A percentile compares a stretch with the other conserved stretches of the same genome.
Evolutionary conservation across 2,329 filamentous ascomycete genomes (phyloP).

Genomic region (Aspergillus thermomutatus): DNA sequence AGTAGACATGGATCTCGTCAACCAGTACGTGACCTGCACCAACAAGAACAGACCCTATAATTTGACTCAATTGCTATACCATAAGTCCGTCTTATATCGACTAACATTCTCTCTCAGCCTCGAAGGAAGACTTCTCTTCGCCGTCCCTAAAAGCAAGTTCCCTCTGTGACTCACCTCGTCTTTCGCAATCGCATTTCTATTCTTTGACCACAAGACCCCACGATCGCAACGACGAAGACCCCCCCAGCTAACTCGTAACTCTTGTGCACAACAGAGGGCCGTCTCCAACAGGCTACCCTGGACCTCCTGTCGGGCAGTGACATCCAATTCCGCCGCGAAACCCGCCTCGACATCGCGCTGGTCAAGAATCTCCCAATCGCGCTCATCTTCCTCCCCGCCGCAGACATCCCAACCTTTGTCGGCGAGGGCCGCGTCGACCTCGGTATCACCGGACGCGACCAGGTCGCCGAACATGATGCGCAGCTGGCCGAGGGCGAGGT

Average conservation of each 20-base stretch:
- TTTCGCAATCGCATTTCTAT: neutral
- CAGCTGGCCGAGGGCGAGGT: slow-evolving; percentile 33
- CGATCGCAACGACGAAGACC: slow-evolving; percentile 1
- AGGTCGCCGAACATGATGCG: slow-evolving; percentile 86
- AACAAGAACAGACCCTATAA: neutral
- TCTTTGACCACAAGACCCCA: neutral
- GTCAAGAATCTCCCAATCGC: slow-evolving; percentile 96
- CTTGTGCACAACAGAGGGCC: slow-evolving; percentile 65
- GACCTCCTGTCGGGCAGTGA: slow-evolving; percentile 91
- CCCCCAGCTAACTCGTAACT: slow-evolving; percentile 7
- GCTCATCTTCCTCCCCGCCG: slow-evolving; percentile 92
- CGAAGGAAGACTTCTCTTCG: slow-evolving; percentile 89
- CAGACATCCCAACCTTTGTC: slow-evolving; percentile 96
- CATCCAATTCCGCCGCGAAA: slow-evolving; percentile 94
- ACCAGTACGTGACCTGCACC: slow-evolving; percentile 49
- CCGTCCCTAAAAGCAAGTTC: slow-evolving; percentile 92
- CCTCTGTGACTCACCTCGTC: slow-evolving; percentile 19
- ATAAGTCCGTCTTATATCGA: slow-evolving; percentile 3
- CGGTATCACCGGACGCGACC: slow-evolving; percentile 90
- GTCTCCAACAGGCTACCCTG: slow-evolving; percentile 80
- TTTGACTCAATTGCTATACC: slow-evolving; percentile 1
- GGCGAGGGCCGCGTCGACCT: slow-evolving; percentile 91
- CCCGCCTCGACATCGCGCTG: slow-evolving; percentile 91
- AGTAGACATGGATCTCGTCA: slow-evolving; percentile 57
- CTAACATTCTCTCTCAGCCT: slow-evolving; percentile 57